phyloP scores from a whole-genome alignment of 164 flowering plant genomes.

The Amborella trichopoda region DNA sequence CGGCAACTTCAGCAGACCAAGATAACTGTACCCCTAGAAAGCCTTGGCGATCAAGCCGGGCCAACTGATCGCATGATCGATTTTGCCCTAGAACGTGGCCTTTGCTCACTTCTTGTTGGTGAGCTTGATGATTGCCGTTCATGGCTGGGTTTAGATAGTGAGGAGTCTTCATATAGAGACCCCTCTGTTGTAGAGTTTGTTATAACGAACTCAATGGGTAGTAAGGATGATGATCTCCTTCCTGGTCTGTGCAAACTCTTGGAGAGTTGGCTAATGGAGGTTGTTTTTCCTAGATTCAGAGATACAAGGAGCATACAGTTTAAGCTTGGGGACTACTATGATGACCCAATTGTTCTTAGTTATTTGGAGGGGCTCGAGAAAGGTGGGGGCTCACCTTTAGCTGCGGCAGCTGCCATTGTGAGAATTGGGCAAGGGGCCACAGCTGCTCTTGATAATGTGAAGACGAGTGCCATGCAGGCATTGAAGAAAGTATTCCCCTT shows the following conservation, averaged over 20 bases:
- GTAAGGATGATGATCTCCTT: constrained; percentile 58
- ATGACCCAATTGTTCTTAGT: constrained; percentile 73
- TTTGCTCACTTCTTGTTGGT: constrained; percentile 84
- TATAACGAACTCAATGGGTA: constrained; percentile 59
- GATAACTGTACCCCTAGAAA: constrained; percentile 26
- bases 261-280: constrained; percentile 90
- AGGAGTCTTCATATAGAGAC: constrained; percentile 62
- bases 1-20: constrained; percentile 81
- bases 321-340: constrained; percentile 92
- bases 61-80: constrained; percentile 60
- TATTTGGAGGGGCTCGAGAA: constrained; percentile 83
- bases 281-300: constrained; percentile 85
- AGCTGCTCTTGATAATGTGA: constrained; percentile 77
- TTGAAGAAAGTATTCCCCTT: constrained; percentile 77
- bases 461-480: constrained; percentile 70
- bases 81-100: constrained; percentile 89
- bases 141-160: constrained; percentile 85
- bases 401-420: constrained; percentile 95
- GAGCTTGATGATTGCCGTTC: constrained; percentile 80
- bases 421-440: constrained; percentile 88
- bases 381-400: constrained; percentile 76
- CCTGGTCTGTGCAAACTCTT: constrained; percentile 88
- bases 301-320: constrained; percentile 58
- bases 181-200: constrained; percentile 67
- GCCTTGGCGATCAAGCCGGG: constrained; percentile 19